Conservation (phyloP, 148 eudicot genomes). For the Polygonum maritimum region DNA sequence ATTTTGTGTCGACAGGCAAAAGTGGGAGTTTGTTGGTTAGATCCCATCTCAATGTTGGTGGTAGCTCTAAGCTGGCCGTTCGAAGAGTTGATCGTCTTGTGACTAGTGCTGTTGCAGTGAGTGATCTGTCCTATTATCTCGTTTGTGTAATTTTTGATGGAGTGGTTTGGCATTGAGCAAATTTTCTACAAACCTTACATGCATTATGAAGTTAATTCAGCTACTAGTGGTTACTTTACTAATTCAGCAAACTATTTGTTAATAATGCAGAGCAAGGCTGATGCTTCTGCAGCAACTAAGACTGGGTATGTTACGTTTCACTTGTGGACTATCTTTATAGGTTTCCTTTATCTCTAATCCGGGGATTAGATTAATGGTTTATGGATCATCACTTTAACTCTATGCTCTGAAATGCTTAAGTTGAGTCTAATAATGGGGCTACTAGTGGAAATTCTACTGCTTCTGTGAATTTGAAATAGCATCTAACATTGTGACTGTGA, state of each 20-base stretch:
- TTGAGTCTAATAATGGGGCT: neutral
- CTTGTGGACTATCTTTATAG: neutral
- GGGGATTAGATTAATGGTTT: neutral
- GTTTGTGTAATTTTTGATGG: neutral
- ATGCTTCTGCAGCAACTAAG: constrained; percentile 37
- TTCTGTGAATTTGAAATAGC: neutral
- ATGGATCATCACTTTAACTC: neutral
- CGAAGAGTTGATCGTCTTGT: constrained; percentile 28
- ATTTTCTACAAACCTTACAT: neutral
- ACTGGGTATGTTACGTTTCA: constrained; percentile 32
- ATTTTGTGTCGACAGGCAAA: constrained; percentile 27
- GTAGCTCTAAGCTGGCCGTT: constrained; percentile 16
- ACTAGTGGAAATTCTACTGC: neutral
- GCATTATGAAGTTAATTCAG: neutral
- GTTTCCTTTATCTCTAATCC: constrained; percentile 7
- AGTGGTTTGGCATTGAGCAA: neutral
- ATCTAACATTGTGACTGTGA: neutral
- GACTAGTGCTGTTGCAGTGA: constrained; percentile 64
- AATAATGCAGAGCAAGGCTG: constrained; percentile 35
- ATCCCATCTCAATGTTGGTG: constrained; percentile 31
- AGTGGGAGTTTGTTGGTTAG: constrained; percentile 27
- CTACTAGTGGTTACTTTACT: neutral
- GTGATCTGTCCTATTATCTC: constrained; percentile 11
- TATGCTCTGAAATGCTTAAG: neutral
- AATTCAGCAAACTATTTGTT: neutral